Evolutionary conservation across 2,329 filamentous ascomycete species (phyloP).

Genomic region (Cryphonectria radicalis): DNA sequence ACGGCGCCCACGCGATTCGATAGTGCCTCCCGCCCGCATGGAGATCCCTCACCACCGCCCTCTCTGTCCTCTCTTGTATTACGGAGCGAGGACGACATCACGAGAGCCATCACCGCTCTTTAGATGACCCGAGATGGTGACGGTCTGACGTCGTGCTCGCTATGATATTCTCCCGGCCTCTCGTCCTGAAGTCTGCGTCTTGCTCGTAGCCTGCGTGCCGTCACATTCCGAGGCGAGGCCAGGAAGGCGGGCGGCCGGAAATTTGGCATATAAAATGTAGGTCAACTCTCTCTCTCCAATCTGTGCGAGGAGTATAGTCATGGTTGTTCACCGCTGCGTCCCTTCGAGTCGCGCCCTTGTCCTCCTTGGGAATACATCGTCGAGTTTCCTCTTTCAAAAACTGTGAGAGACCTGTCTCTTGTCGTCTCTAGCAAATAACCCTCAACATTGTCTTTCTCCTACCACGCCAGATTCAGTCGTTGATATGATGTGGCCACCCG

Average conservation of each 20-base stretch:
- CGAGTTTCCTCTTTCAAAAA: not conserved
- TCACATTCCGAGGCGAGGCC: too few species aligned
- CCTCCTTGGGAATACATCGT: not conserved
- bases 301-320: not conserved
- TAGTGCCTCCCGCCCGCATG: slow-evolving; percentile 24
- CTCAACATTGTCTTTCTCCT: not conserved
- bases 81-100: slow-evolving; percentile 7
- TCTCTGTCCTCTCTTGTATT: not conserved
- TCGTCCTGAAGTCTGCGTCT: not conserved
- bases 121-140: slow-evolving; percentile 24
- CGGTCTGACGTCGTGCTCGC: slow-evolving; percentile 16
- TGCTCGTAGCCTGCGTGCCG: too few species aligned
- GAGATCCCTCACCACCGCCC: slow-evolving; percentile 1
- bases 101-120: slow-evolving; percentile 20
- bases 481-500: slow-evolving; percentile 11
- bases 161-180: slow-evolving; percentile 18
- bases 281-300: slow-evolving; percentile 4
- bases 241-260: not conserved
- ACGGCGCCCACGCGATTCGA: slow-evolving; percentile 17
- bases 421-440: not conserved
- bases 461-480: not conserved
- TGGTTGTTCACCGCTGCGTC: not conserved
- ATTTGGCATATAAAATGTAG: slow-evolving; percentile 8
- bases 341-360: too few species aligned
- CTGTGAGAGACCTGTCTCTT: not conserved